Base-by-base conservation (phyloP, 176 grass and related monocot genomes). In the Puccinellia tenuiflora region DNA sequence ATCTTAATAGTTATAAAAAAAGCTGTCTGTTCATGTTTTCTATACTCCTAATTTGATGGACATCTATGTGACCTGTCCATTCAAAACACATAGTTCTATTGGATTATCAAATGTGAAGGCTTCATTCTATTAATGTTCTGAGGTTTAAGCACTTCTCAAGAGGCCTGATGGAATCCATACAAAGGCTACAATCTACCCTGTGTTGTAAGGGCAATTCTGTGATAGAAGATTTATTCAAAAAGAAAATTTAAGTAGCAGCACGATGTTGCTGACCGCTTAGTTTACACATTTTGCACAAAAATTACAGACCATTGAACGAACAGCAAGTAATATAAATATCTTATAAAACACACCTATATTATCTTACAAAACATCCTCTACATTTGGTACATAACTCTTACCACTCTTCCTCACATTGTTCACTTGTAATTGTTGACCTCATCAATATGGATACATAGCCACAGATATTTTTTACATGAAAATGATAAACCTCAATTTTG, bases 1-100 rank as follows among this genome's bases (percentile, higher is more conserved):
- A 68, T 72, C 66, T 33, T 82, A 82, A 73, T 50, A 78, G 65
- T 25, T 33, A 51, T 78, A 70, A 83, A 53, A 83, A 70, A 83
- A 53, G 24, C 30, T 12, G 26, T 39, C 63, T 39, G 3, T 68
- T 78, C 9, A n/a, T 61, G 26, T 50, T 77, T 51, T 48, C 38
- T 83, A 12, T 31, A 48, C 60, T 35, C 46, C 51, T 79, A 51
- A 50, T 73, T 50, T 79, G 22, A 38, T 54, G 25, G 68, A 54
- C 30, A 84, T 26, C 34, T 53, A 50, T 28, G 17, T 64, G 12
- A 52, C 61, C 16, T 54, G 35, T 17, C 73, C 39, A 78, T 52
- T 43, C 17, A 57, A 17, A 82, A 22, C 6, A 35, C 40, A 71
- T 47, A 57, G 14, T 67, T 64, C 25, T 60, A 87, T 38, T 46